phyloP scores from a whole-genome alignment of 75 land plant species.

The Ceratopteris richardii region DNA sequence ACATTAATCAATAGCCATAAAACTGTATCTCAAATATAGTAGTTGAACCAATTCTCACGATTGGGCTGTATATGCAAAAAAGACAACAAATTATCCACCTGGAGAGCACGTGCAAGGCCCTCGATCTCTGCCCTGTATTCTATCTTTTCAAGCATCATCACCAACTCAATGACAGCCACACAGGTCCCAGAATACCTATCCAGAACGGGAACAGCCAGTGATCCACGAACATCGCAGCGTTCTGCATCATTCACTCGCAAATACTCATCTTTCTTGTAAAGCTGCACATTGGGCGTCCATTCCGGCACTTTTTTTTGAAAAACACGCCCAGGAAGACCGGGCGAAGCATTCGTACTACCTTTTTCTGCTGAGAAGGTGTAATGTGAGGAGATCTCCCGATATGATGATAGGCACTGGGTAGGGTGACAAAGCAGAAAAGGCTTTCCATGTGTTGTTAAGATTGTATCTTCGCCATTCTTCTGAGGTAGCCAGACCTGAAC shows the following conservation, averaged over 20 bases:
- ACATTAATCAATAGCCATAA: background rate
- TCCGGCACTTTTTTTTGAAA: slow-evolving; percentile 63
- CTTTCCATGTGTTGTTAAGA: slow-evolving; percentile 77
- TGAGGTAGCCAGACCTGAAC: slow-evolving; percentile 90
- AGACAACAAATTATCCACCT: slow-evolving; percentile 30
- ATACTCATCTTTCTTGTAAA: slow-evolving; percentile 56
- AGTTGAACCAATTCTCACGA: background rate
- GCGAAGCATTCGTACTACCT: slow-evolving; percentile 10
- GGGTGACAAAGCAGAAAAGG: slow-evolving; percentile 59
- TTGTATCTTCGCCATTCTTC: slow-evolving; percentile 27
- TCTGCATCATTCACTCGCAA: slow-evolving; percentile 55
- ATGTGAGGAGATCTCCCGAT: slow-evolving; percentile 46
- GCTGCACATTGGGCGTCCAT: slow-evolving; percentile 92
- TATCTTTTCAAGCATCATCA: slow-evolving; percentile 60
- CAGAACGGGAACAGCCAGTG: slow-evolving; percentile 78
- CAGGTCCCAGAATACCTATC: slow-evolving; percentile 38
- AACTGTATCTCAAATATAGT: background rate
- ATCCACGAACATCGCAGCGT: slow-evolving; percentile 62
- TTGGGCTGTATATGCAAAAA: background rate
- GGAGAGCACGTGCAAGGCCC: slow-evolving; percentile 79
- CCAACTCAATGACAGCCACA: slow-evolving; percentile 78
- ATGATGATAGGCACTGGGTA: slow-evolving; percentile 40
- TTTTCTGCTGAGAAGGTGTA: slow-evolving; percentile 46
- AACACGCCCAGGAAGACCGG: slow-evolving; percentile 85
- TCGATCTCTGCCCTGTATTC: slow-evolving; percentile 76